Evolutionary conservation across 345 rosid genomes (phyloP).

Genomic region (Salix purpurea): DNA sequence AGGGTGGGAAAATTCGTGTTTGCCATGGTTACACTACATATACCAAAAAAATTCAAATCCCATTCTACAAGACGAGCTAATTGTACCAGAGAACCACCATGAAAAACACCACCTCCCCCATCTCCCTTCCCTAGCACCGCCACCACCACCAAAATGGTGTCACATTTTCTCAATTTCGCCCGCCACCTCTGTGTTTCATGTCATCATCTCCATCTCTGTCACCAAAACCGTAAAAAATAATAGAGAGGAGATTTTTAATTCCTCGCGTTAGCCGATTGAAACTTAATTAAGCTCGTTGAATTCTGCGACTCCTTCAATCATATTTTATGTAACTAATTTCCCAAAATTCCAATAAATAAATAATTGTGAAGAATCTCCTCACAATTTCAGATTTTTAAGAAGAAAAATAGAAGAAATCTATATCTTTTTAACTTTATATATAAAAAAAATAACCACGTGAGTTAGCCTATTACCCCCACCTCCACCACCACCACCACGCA

Average conservation of each 20-base stretch:
- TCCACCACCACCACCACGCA: background rate
- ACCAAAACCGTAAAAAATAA: background rate
- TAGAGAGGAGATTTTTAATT: too few species aligned
- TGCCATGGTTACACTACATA: too few species aligned
- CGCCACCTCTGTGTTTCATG: background rate
- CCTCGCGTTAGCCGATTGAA: too few species aligned
- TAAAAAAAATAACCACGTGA: background rate
- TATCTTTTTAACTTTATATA: background rate
- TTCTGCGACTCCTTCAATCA: too few species aligned
- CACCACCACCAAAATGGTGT: background rate
- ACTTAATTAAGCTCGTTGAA: too few species aligned
- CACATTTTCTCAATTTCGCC: background rate
- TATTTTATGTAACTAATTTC: too few species aligned
- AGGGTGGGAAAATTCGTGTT: constrained; percentile 12
- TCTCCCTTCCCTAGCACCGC: background rate
- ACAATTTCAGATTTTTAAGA: background rate
- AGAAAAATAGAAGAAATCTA: background rate
- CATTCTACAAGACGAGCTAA: background rate
- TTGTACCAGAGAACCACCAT: background rate
- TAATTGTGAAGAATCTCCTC: background rate
- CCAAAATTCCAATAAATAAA: too few species aligned
- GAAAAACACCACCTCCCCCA: background rate
- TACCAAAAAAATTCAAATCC: constrained; percentile 1
- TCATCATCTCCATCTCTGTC: background rate
- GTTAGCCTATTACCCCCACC: background rate